Base-by-base conservation (phyloP, 2,329 filamentous ascomycete genomes). In the Emmonsiellopsis sp. region DNA sequence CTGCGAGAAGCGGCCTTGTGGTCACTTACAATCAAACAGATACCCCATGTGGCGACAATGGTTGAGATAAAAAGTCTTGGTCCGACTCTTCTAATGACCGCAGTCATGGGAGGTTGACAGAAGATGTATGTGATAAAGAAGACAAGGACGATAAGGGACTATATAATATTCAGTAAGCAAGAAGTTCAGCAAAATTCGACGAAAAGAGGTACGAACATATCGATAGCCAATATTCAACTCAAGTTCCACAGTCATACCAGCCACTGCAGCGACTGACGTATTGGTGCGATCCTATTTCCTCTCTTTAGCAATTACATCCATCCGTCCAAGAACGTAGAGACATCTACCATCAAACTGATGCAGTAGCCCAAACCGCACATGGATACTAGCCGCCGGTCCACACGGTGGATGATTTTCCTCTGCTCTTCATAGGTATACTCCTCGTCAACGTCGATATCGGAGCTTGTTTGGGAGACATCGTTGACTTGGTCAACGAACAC, bases 101-200 rank as follows among this genome's bases (percentile, higher is more conserved):
- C 71, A 1, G 85, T 88, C 2, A 85, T 85, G 0, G 85, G 84
- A 0, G 85, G 83, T 63, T 89, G 85, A 57, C 86, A 84, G 51
- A 87, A 48, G 57, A 86, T 78, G 66, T 89, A 89, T 0, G 84
- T 80, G 58, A 87, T 75, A 74, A 88, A 89, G 73, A 89, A 89
- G 61, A 88, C 75, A 42, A 88, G 73, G 3, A 85, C 85, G 53
- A 85, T 77, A 61, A 88, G 78, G n/a, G 81, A 77, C 62, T 72
- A 64, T 44, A 37, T 13, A 7, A 8, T 21, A 27, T n/a, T n/a
- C 17, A 17, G 8, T 56, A 45, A 37, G 47, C 37, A 39, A 10
- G 9, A 10, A 49, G 13, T 27, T 9, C 33, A 39, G 31, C 14
- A 51, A 33, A 43, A 49, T 49, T 13, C 21, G 17, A 31, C 11